phyloP scores from a whole-genome alignment of 169 alveolate species.

The Plasmodium yoelii region DNA sequence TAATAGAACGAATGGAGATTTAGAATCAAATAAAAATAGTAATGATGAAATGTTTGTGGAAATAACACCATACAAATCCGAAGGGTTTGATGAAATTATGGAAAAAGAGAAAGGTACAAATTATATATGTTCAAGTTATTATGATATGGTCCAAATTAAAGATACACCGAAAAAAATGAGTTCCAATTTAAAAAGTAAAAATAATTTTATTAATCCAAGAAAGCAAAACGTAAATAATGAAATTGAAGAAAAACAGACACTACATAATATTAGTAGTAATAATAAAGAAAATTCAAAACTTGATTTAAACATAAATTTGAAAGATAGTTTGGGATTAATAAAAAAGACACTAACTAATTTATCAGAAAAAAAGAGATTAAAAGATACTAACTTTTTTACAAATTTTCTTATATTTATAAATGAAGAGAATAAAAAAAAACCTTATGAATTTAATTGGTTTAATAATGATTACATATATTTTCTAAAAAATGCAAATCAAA shows the following conservation, averaged over 20 bases:
- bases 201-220: slow-evolving; percentile 63
- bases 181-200: slow-evolving; percentile 16
- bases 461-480: slow-evolving; percentile 50
- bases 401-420: slow-evolving; percentile 44
- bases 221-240: slow-evolving; percentile 28
- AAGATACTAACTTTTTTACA: slow-evolving; percentile 15
- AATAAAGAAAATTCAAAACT: slow-evolving; percentile 23
- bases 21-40: no score
- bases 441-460: slow-evolving; percentile 52
- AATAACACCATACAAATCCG: slow-evolving; percentile 19
- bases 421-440: slow-evolving; percentile 31
- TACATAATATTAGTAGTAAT: background rate
- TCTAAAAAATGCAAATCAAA: slow-evolving; percentile 20
- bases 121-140: background rate
- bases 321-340: slow-evolving; percentile 36
- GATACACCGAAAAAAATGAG: slow-evolving; percentile 15
- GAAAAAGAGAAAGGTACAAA: slow-evolving; percentile 10
- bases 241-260: slow-evolving; percentile 1
- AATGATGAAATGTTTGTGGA: no score
- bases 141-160: background rate
- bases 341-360: slow-evolving; percentile 25
- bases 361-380: slow-evolving; percentile 36
- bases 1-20: no score
- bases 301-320: slow-evolving; percentile 39
- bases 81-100: slow-evolving; percentile 26